These are phyloP conservation scores for Silybum marianum DNA, from an alignment of 129 eudicot genomes.

Conservation along the genomic window DNA sequence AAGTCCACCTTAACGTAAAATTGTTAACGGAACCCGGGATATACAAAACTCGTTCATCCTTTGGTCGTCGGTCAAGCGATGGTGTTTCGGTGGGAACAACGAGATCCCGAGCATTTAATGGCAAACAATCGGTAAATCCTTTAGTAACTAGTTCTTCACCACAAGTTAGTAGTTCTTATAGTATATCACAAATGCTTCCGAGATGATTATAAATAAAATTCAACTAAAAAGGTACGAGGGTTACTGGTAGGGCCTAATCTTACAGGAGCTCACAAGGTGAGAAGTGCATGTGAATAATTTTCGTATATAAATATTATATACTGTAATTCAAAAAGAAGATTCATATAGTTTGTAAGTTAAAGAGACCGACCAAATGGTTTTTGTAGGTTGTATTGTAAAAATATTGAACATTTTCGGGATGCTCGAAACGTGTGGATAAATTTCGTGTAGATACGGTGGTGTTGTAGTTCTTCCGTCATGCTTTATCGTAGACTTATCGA, in stretches of 20 bases:
- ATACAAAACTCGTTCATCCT: constrained; percentile 32
- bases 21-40: constrained; percentile 61
- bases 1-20: constrained; percentile 59
- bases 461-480: neutral
- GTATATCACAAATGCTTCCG: constrained; percentile 51
- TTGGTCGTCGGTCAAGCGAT: constrained; percentile 10
- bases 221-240: neutral
- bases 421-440: neutral
- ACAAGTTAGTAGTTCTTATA: constrained; percentile 22
- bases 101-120: constrained; percentile 28
- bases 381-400: neutral
- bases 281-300: neutral
- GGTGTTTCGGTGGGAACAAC: constrained; percentile 28
- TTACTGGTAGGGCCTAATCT: neutral
- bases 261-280: neutral
- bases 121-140: constrained; percentile 37
- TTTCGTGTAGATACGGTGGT: neutral
- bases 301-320: neutral
- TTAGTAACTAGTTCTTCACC: constrained; percentile 33
- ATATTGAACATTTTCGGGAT: neutral
- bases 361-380: constrained; percentile 4
- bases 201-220: constrained; percentile 35
- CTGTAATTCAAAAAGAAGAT: neutral
- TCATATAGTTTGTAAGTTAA: neutral
- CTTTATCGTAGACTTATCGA: too few relatives aligned